Base-by-base conservation (phyloP, 2,329 filamentous ascomycete genomes). In the Sclerotiophoma versabilis region DNA sequence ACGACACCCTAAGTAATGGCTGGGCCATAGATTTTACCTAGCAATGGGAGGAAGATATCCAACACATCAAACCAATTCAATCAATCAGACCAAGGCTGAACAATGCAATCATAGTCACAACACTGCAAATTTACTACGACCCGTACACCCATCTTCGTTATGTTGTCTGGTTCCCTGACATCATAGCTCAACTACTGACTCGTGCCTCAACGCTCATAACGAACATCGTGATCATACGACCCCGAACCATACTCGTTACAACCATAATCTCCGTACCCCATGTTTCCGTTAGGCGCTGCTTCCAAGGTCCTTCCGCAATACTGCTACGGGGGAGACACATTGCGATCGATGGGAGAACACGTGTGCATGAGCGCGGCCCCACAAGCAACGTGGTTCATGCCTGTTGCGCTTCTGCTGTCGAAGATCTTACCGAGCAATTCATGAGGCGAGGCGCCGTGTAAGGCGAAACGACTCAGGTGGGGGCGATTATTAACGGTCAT, bases 251-350 rank as follows among this genome's bases (percentile, higher is more conserved):
- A 38, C 50, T 54, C 25, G 10, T 48, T 54, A 17, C 26, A 27
- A 45, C 5, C 45, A 19, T 29, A 54, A 54, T 54, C 41, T 54
- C 51, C 51, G 51, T 49, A 54, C 51, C 51, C 51, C 51, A 54
- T 45, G 34, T 38, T 54, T 54, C 42, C 39, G 46, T 22, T 36
- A 39, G 34, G 41, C 34, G 22, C 34, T 33, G 38, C 39, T 49
- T 54, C 46, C 41, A 45, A 49, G 39, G 51, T 36, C 34, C 45
- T 54, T 44, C 51, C 33, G 51, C 33, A 25, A 38, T 30, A 33
- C 23, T 49, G 45, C 51, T 27, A 43, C 44, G 39, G 29, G 39
- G 30, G 11, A 20, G 23, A 37, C 9, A 39, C n/a, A 32, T 39
- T 25, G 14, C 12, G 27, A 33, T 45, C 39, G 19, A 48, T 36